These are phyloP conservation scores for Kwoniella mangroviensis DNA, from an alignment of 768 basidiomycete genomes.

Conservation along the genomic window DNA sequence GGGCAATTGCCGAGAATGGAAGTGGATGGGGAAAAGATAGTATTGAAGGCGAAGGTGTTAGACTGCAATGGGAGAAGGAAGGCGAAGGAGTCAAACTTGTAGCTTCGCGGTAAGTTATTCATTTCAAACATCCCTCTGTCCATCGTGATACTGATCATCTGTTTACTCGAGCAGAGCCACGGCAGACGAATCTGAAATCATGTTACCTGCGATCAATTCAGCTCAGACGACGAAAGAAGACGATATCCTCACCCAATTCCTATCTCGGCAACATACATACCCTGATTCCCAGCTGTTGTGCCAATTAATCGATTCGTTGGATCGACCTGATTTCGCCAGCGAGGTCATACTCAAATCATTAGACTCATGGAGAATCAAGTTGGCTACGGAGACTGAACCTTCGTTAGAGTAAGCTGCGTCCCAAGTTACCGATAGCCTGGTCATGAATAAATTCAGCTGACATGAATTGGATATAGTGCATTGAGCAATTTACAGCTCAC, in stretches of 20 bases:
- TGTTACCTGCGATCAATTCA: not conserved
- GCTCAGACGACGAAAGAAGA: constrained; percentile 59
- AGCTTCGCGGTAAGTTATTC: constrained; percentile 57
- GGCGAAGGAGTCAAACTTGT: constrained; percentile 62
- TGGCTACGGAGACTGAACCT: constrained; percentile 47
- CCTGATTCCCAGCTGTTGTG: constrained; percentile 74
- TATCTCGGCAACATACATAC: constrained; percentile 61
- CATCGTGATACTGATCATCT: no score
- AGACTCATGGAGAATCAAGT: constrained; percentile 67
- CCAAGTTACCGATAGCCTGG: constrained; percentile 54
- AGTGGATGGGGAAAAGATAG: constrained; percentile 58
- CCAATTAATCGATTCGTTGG: constrained; percentile 67
- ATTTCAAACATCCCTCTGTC: no score
- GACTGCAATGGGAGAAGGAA: constrained; percentile 58
- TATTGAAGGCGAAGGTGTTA: constrained; percentile 63
- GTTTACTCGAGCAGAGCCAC: no score
- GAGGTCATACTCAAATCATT: constrained; percentile 75
- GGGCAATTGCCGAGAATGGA: constrained; percentile 63
- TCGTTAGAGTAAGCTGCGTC: constrained; percentile 52
- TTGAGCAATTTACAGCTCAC: constrained; percentile 79
- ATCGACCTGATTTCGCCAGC: constrained; percentile 72
- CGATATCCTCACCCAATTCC: constrained; percentile 61
- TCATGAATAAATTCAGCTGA: not conserved
- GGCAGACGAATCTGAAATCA: not conserved
- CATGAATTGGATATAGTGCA: constrained; percentile 59